These are phyloP conservation scores for Fusarium sulawesiense DNA, from an alignment of 2,329 filamentous ascomycete species.

Conservation along the genomic window DNA sequence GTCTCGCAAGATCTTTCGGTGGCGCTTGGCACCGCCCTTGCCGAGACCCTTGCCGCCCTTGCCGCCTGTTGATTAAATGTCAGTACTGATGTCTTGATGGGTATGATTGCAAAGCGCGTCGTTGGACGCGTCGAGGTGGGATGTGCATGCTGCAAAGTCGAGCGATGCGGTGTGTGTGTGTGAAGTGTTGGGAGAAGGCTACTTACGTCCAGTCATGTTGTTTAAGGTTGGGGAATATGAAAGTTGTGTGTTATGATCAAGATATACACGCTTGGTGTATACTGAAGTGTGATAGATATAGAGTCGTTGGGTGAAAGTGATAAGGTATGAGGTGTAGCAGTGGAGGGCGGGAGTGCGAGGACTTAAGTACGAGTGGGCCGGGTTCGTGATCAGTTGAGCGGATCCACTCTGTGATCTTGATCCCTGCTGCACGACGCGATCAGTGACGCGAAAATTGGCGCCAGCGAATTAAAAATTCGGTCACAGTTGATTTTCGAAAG, in stretches of 20 bases:
- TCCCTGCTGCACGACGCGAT: slow-evolving; percentile 45
- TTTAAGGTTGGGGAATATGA: slow-evolving; percentile 47
- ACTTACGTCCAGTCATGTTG: slow-evolving; percentile 80
- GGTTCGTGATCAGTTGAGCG: slow-evolving; percentile 52
- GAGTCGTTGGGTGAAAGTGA: slow-evolving; percentile 33
- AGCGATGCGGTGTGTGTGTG: slow-evolving; percentile 5
- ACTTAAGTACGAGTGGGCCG: slow-evolving; percentile 56
- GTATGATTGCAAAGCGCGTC: slow-evolving; percentile 59
- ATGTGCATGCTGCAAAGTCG: background rate
- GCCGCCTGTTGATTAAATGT: slow-evolving; percentile 73
- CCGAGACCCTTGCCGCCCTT: slow-evolving; percentile 98
- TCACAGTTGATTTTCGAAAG: slow-evolving; percentile 25
- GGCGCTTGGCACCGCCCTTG: slow-evolving; percentile 98
- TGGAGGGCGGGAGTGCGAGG: slow-evolving; percentile 45
- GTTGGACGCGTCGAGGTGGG: background rate
- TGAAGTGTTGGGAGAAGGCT: background rate
- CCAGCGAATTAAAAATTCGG: slow-evolving; percentile 37
- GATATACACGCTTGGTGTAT: slow-evolving; percentile 32
- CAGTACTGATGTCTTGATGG: slow-evolving; percentile 66
- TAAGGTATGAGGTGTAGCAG: slow-evolving; percentile 16
- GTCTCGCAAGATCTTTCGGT: slow-evolving; percentile 99
- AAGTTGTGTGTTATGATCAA: slow-evolving; percentile 28
- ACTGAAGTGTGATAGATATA: slow-evolving; percentile 13
- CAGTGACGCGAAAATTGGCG: slow-evolving; percentile 33
- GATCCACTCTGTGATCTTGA: slow-evolving; percentile 37